Evolutionary conservation across 306 rosid species (phyloP), one percentile per base, ranked within the genome.

Genomic region (Sphenostylis stenocarpa): DNA sequence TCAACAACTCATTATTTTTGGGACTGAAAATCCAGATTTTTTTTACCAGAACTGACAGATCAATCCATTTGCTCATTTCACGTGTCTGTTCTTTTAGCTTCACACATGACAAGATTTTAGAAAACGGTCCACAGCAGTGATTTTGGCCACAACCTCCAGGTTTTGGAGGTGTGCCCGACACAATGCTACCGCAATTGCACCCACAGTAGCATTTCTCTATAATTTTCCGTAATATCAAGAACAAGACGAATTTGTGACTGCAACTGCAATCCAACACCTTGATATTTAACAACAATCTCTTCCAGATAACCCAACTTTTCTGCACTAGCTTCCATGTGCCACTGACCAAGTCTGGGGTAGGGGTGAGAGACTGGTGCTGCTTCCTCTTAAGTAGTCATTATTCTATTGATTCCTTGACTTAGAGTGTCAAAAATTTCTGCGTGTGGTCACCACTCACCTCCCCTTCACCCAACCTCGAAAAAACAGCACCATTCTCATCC

Each of bases 41-140:
- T 29, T 17, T 70, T 29, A 13, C 45, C 4, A 64, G 45, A 66
- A 47, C 31, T 1, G 33, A 31, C 31, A 67, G 38, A 47, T 34
- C 24, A 64, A 13, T 43, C 58, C 13, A 62, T 49, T 51, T 49
- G 47, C 47, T 49, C 21, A 6, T 12, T 64, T 55, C 77, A 39
- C 68, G 39, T 36, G 36, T 15, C 45, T 31, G 73, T 21, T 15
- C 23, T 48, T 82, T 36, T 29, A 64, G 72, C 29, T 66, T 69
- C 67, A 65, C 10, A 71, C 33, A 70, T 7, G 16, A 7, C 34
- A 49, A 49, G 56, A 11, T 17, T 51, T 51, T 20, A 8, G 14
- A 51, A 19, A 51, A 19, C 5, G 1, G 24, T 20, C 4, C 24
- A 0, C 1, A 0, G 1, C 26, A 3, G 11, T 51, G 28, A 51